Evolutionary conservation across 2,329 filamentous ascomycete species (phyloP), one percentile per base, ranked within the genome.

Genomic region (Apiospora phragmitis): DNA sequence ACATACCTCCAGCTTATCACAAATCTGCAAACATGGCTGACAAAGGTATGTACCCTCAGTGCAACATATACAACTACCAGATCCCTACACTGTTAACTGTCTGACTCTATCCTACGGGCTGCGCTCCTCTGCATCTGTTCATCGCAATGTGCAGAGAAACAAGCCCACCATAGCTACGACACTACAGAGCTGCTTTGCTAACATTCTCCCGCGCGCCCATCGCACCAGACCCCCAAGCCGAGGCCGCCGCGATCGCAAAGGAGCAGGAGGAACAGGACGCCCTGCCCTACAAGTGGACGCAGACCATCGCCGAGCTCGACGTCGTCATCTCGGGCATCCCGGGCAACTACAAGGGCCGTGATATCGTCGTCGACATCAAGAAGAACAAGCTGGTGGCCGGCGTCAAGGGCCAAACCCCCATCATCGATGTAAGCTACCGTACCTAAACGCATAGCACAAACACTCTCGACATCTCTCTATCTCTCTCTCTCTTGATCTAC

Each of bases 261-360:
- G 94, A 99, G 84, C 86, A 89, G 70, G 92, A 91, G 77, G 96
- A 99, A 84, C 96, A 99, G 85, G 92, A 91, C 55, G 89, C 92
- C 32, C 91, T 99, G 55, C 96, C 96, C 0, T 99, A 99, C 90
- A 96, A 97, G 85, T 99, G 96, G 96, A 93, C 89, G 14, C 96
- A 99, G 84, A 95, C 93, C 32, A 97, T 99, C 80, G 88, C 87
- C 76, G 96, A 98, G 79, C 85, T 98, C 72, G 94, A 97, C 79
- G 84, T 98, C 77, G 92, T 88, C 68, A 88, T 97, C 71, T 85
- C 88, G 38, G 90, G 67, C 21, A 65, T 99, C 0, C 92, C 95
- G 0, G 92, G 88, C 32, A 97, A 95, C 81, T 85, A 95, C 76
- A 97, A 97, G 83, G 94, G 91, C 49, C 89, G 88, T 76, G 96